Evolutionary conservation across 2,329 filamentous ascomycete genomes (phyloP).

Genomic region (Fusarium beomiforme): DNA sequence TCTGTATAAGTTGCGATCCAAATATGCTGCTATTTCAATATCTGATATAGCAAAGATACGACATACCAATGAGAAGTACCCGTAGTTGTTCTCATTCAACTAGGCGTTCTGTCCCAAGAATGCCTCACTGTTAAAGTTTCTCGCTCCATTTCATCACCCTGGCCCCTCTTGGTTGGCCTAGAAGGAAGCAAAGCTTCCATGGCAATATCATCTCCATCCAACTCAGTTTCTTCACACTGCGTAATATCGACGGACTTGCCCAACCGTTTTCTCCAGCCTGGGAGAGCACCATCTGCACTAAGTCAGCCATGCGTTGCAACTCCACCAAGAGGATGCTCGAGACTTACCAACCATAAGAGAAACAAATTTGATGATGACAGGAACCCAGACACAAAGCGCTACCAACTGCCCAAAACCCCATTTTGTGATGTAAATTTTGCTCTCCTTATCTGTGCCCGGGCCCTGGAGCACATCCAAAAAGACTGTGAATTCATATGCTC

Average conservation of each 20-base stretch:
- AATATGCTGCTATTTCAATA: background rate
- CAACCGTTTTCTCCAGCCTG: background rate
- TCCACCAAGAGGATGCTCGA: rapidly evolving
- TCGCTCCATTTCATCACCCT: background rate
- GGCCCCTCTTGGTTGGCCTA: rapidly evolving
- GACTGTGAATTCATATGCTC: background rate
- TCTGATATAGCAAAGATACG: too few species aligned
- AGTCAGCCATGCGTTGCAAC: background rate
- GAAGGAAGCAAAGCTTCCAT: background rate
- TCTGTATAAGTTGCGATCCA: too few species aligned
- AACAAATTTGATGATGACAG: background rate
- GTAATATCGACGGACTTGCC: background rate
- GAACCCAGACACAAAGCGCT: slow-evolving; percentile 5
- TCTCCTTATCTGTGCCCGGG: background rate
- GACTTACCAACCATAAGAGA: background rate
- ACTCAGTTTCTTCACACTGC: background rate
- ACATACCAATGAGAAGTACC: too few species aligned
- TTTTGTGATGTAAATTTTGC: background rate
- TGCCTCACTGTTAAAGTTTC: background rate
- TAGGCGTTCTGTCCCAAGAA: background rate
- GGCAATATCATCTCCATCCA: rapidly evolving
- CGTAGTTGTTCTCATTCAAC: background rate
- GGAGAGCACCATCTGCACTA: background rate
- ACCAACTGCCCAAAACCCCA: slow-evolving; percentile 9
- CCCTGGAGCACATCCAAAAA: background rate